These are phyloP conservation scores for Artemisia annua DNA, from an alignment of 129 eudicot genomes.

Conservation along the genomic window DNA sequence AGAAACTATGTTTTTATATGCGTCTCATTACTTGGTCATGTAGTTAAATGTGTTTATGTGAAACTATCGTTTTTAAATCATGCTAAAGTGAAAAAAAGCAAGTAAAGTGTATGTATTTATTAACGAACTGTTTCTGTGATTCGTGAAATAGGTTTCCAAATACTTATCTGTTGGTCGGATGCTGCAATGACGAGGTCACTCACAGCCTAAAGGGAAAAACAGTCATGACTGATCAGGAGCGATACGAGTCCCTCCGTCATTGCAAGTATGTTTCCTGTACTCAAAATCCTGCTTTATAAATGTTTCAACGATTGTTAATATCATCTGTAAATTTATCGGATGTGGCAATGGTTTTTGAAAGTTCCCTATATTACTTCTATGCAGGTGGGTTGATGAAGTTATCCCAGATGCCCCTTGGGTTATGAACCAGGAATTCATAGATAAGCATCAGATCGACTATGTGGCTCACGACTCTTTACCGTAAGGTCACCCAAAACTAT, in stretches of 20 bases:
- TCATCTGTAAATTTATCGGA: background rate
- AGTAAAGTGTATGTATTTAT: background rate
- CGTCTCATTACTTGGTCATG: too few species aligned
- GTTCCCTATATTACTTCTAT: constrained; percentile 1
- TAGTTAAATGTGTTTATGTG: too few species aligned
- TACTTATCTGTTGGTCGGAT: constrained; percentile 74
- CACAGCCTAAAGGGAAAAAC: constrained; percentile 81
- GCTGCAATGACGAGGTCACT: constrained; percentile 78
- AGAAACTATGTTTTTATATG: background rate
- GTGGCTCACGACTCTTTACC: constrained; percentile 99
- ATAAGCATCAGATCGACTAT: constrained; percentile 82
- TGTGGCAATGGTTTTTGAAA: background rate
- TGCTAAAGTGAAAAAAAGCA: background rate
- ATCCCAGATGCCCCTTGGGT: constrained; percentile 99
- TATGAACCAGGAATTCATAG: constrained; percentile 76
- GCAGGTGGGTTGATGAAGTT: constrained; percentile 99
- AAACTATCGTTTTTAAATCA: background rate
- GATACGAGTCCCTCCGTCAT: constrained; percentile 84
- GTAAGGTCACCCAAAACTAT: constrained; percentile 60
- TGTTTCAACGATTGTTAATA: background rate
- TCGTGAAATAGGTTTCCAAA: constrained; percentile 59
- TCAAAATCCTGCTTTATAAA: constrained; percentile 1
- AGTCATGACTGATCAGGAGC: constrained; percentile 76
- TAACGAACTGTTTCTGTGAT: background rate
- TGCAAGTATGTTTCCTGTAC: constrained; percentile 58